These are phyloP conservation scores for Boeremia lycopersici DNA, from an alignment of 2,329 filamentous ascomycete genomes.

Conservation along the genomic window DNA sequence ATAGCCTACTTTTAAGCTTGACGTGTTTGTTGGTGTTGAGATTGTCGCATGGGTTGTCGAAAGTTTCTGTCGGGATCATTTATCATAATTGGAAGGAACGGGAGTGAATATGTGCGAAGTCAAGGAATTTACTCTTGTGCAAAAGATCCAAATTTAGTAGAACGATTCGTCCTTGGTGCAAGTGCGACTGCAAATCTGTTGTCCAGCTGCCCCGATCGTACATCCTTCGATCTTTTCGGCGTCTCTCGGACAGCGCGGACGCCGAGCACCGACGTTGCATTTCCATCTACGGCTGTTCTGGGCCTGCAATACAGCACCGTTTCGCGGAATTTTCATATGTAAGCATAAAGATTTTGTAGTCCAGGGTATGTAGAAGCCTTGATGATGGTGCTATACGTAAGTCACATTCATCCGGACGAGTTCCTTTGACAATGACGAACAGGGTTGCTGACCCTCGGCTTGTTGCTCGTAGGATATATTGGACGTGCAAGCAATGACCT, in stretches of 20 bases:
- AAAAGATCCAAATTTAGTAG: too few relatives aligned
- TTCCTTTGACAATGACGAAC: neutral
- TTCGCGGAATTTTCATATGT: neutral
- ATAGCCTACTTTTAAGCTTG: too few relatives aligned
- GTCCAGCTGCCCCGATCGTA: neutral
- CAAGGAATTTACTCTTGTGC: too few relatives aligned
- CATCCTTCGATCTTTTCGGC: neutral
- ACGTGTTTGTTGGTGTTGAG: too few relatives aligned
- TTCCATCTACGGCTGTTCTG: neutral
- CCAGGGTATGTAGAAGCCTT: neutral
- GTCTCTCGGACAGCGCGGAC: neutral
- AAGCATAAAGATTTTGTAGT: neutral
- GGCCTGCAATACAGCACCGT: neutral
- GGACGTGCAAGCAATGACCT: neutral
- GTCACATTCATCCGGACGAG: neutral
- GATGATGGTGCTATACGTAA: neutral
- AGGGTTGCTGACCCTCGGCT: neutral
- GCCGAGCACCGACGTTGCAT: neutral
- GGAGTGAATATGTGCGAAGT: too few relatives aligned
- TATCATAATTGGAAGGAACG: too few relatives aligned
- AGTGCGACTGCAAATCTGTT: too few relatives aligned
- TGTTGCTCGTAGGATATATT: neutral
- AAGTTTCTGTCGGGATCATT: too few relatives aligned
- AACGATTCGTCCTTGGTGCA: too few relatives aligned
- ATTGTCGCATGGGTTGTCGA: too few relatives aligned